Percentiles rank a stretch among this genome's conserved stretches.
Conservation (phyloP, 345 rosid species). For the Barbarea vulgaris region DNA sequence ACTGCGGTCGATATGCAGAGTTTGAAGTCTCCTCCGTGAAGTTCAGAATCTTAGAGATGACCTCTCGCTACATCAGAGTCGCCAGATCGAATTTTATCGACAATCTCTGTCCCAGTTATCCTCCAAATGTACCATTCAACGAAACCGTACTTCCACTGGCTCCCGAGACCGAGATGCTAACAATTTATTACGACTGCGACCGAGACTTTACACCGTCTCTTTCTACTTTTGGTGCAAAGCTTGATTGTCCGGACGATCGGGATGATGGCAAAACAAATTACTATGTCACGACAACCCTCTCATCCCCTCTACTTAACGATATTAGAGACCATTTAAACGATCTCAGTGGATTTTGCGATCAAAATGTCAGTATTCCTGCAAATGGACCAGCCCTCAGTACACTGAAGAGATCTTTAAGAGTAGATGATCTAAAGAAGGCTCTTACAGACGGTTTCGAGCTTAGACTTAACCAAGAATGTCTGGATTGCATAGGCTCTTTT, state of each 20-base stretch:
- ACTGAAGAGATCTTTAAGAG: rapidly evolving
- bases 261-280: not conserved
- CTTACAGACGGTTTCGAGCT: constrained; percentile 37
- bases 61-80: not conserved
- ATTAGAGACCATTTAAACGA: too few relatives aligned
- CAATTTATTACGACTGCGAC: constrained; percentile 44
- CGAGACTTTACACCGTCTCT: not conserved
- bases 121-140: not conserved
- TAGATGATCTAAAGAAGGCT: constrained; percentile 8
- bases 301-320: not conserved
- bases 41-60: constrained; percentile 33
- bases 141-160: not conserved
- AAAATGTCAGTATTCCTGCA: constrained; percentile 26
- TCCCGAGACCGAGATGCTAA: not conserved
- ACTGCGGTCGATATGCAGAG: constrained; percentile 1
- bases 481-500: not conserved
- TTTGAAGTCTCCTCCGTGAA: constrained; percentile 21
- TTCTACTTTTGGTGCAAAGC: not conserved
- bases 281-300: constrained; percentile 2
- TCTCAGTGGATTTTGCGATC: not conserved
- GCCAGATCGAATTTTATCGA: constrained; percentile 39
- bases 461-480: constrained; percentile 19
- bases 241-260: not conserved
- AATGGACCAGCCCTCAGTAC: not conserved
- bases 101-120: constrained; percentile 17